These are phyloP conservation scores for Saksenaea vasiformis DNA, from an alignment of 371 early-diverging fungal genomes.

Conservation along the genomic window DNA sequence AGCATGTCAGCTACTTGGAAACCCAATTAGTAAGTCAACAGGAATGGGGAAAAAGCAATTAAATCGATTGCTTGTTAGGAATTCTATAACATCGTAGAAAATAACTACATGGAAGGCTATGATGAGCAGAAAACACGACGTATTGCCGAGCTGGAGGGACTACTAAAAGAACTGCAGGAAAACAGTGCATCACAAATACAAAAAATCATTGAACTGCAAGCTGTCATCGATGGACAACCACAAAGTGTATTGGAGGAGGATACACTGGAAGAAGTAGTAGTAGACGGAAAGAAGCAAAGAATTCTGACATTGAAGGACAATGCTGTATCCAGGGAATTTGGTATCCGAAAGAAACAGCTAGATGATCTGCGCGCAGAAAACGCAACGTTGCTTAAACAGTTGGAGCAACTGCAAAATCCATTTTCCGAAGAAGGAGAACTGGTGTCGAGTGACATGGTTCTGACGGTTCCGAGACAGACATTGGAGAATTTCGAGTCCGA, in stretches of 20 bases:
- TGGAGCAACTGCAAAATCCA: conserved; percentile 14
- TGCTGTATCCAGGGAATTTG: conserved; percentile 66
- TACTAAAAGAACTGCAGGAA: conserved; percentile 32
- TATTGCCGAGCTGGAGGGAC: conserved; percentile 60
- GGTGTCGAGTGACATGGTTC: background rate
- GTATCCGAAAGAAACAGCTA: conserved; percentile 65
- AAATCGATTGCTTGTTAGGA: conserved; percentile 29
- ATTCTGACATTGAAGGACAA: conserved; percentile 75
- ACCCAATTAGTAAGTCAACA: conserved; percentile 50
- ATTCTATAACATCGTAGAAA: conserved; percentile 68
- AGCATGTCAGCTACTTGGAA: conserved; percentile 52
- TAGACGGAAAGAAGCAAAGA: conserved; percentile 36
- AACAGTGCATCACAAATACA: background rate
- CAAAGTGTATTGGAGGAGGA: background rate
- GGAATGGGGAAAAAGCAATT: background rate
- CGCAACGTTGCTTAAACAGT: conserved; percentile 30
- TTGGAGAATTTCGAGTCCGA: conserved; percentile 61
- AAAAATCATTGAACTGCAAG: background rate
- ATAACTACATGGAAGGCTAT: conserved; percentile 47
- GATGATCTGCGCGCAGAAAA: conserved; percentile 66
- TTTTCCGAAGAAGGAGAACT: background rate
- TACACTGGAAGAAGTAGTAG: background rate
- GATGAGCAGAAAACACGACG: conserved; percentile 60
- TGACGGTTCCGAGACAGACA: conserved; percentile 54
- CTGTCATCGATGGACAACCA: background rate